Conservation (phyloP, 2,329 filamentous ascomycete genomes). For the Camillea tinctor region DNA sequence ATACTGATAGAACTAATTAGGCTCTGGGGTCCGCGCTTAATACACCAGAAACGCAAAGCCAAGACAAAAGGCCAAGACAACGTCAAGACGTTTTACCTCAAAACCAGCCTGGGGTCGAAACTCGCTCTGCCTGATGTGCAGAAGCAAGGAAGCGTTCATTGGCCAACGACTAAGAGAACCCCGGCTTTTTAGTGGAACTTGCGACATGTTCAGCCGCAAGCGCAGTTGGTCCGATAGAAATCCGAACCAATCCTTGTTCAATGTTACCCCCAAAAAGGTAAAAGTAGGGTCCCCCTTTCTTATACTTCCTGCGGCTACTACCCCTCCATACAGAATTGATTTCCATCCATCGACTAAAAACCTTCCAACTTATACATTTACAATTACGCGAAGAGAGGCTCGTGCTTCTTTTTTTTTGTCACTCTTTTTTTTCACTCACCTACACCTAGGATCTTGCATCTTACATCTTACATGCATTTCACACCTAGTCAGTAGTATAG, state of each 20-base stretch:
- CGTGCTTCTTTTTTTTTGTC: neutral
- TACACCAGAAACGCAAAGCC: neutral
- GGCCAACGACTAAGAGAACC: constrained; percentile 16
- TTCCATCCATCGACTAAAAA: neutral
- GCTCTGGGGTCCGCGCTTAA: constrained; percentile 21
- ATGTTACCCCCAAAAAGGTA: neutral
- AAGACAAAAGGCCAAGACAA: neutral
- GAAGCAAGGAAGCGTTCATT: constrained; percentile 20
- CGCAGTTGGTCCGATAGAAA: constrained; percentile 5
- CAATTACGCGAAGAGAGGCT: neutral
- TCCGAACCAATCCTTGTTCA: constrained; percentile 5
- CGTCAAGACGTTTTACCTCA: constrained; percentile 36
- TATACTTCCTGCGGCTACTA: too few relatives aligned
- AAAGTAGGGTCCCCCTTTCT: neutral
- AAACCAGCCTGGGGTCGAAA: constrained; percentile 39
- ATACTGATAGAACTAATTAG: constrained; percentile 3
- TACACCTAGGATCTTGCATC: too few relatives aligned
- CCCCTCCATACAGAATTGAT: neutral
- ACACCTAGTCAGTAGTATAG: too few relatives aligned
- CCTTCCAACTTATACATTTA: too few relatives aligned
- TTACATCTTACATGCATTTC: too few relatives aligned
- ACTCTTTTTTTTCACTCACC: too few relatives aligned
- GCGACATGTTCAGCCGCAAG: constrained; percentile 38
- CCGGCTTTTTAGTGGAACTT: constrained; percentile 25
- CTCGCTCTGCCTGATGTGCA: constrained; percentile 34